phyloP scores from a whole-genome alignment of 2,329 filamentous ascomycete species.

The Tothia fuscella region DNA sequence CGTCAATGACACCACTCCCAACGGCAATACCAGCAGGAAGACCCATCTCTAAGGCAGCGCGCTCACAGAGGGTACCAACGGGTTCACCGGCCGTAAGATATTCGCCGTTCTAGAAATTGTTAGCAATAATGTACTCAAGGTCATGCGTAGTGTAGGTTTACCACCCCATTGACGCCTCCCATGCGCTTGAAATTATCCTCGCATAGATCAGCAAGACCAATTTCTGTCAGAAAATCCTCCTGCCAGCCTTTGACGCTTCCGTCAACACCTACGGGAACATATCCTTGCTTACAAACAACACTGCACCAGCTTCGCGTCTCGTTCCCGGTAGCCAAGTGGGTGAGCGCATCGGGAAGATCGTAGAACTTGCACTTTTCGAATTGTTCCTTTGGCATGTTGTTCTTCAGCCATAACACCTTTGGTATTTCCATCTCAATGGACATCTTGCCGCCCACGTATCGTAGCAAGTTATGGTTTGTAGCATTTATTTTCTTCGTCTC shows the following conservation, averaged over 20 bases:
- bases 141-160: conserved; percentile 43
- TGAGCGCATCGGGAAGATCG: conserved; percentile 83
- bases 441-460: conserved; percentile 96
- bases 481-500: conserved; percentile 91
- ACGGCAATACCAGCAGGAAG: conserved; percentile 80
- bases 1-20: conserved; percentile 93
- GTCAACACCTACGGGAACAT: conserved; percentile 90
- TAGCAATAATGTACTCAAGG: conserved; percentile 18
- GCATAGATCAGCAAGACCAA: conserved; percentile 74
- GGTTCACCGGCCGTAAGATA: conserved; percentile 88
- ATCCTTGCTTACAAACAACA: conserved; percentile 94
- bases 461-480: conserved; percentile 81
- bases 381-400: conserved; percentile 85
- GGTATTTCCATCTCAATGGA: conserved; percentile 99
- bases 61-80: conserved; percentile 72
- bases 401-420: conserved; percentile 97
- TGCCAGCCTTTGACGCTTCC: conserved; percentile 98
- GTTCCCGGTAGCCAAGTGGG: conserved; percentile 83
- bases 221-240: conserved; percentile 77
- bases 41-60: conserved; percentile 72
- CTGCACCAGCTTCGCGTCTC: conserved; percentile 92
- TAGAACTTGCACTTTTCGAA: conserved; percentile 96
- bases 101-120: conserved; percentile 62
- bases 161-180: conserved; percentile 89
- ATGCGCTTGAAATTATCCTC: conserved; percentile 85